These are phyloP conservation scores for Stachybotrys echinatus DNA, from an alignment of 2,329 filamentous ascomycete genomes.

Conservation along the genomic window DNA sequence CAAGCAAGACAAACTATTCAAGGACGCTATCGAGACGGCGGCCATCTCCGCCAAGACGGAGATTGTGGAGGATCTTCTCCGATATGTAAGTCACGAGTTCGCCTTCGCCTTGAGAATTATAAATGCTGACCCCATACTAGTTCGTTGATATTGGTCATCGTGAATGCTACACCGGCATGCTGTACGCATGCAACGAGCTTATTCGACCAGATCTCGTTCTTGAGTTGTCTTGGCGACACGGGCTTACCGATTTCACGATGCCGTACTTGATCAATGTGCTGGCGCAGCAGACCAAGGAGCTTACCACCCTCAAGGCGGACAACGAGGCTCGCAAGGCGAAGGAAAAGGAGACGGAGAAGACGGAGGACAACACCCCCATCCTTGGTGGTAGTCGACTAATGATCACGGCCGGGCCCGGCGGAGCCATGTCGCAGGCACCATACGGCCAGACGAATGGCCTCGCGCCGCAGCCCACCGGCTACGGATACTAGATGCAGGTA, in stretches of 20 bases:
- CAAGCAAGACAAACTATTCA: conserved; percentile 99
- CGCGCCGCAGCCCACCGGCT: conserved; percentile 81
- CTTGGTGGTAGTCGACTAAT: conserved; percentile 84
- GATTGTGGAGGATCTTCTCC: conserved; percentile 89
- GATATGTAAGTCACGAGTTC: conserved; percentile 71
- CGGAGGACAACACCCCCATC: conserved; percentile 91
- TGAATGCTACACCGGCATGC: conserved; percentile 99
- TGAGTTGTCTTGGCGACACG: conserved; percentile 95
- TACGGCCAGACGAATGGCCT: conserved; percentile 82
- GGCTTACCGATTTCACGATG: conserved; percentile 96
- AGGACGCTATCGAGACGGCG: conserved; percentile 97
- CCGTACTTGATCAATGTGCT: conserved; percentile 99
- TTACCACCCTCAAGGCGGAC: conserved; percentile 83
- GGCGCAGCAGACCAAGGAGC: conserved; percentile 80
- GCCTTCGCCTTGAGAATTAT: background rate
- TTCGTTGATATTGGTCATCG: conserved; percentile 99
- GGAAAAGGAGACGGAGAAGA: conserved; percentile 69
- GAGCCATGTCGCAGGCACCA: conserved; percentile 56
- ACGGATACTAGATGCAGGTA: conserved; percentile 47
- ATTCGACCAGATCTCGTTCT: conserved; percentile 89
- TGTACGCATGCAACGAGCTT: conserved; percentile 97
- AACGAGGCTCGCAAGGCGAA: conserved; percentile 88
- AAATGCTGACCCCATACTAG: conserved; percentile 44
- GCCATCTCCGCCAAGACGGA: conserved; percentile 87
- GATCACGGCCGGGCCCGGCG: conserved; percentile 83